A percentile compares a stretch with the other conserved stretches of the same genome.
These are phyloP conservation scores for Crithidia sp. DNA, from an alignment of 208 protist genomes.

Conservation along the genomic window DNA sequence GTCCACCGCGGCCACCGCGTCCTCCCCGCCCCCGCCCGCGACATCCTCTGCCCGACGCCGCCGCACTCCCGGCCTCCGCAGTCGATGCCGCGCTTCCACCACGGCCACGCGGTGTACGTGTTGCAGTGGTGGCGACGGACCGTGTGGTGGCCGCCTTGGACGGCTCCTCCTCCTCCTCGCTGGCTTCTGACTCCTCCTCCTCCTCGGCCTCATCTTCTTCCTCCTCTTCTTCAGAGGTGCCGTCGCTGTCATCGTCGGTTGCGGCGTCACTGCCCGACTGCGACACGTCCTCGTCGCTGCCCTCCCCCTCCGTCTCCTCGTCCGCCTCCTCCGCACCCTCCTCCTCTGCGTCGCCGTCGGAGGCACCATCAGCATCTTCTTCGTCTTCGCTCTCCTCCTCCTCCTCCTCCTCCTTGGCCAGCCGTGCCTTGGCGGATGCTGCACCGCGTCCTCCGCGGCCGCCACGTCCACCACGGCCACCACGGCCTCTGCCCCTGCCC, in stretches of 20 bases:
- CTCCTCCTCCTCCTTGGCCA: slow-evolving; percentile 1
- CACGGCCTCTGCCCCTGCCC: background rate
- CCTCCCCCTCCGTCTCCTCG: background rate
- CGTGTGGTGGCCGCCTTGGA: background rate
- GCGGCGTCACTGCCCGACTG: background rate
- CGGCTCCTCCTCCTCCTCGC: background rate
- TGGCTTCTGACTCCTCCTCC: background rate
- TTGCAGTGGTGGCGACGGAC: background rate
- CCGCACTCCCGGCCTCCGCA: background rate
- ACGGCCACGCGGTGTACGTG: background rate
- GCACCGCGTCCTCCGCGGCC: background rate
- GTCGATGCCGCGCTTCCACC: background rate
- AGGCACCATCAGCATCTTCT: background rate
- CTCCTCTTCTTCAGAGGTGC: background rate
- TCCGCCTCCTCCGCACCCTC: slow-evolving; percentile 11
- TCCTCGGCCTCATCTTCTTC: background rate
- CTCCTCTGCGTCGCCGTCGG: slow-evolving; percentile 19
- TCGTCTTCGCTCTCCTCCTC: background rate
- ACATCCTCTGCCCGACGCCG: background rate
- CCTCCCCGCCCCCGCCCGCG: slow-evolving; percentile 24
- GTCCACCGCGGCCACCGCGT: slow-evolving; percentile 27
- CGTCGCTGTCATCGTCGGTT: background rate
- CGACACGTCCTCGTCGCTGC: slow-evolving; percentile 2
- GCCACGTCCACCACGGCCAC: slow-evolving; percentile 17
- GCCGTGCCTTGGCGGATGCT: background rate